Evolutionary conservation across 441 rosid genomes (phyloP), one percentile per base, ranked within the genome.

Genomic region (Geranium incanum): DNA sequence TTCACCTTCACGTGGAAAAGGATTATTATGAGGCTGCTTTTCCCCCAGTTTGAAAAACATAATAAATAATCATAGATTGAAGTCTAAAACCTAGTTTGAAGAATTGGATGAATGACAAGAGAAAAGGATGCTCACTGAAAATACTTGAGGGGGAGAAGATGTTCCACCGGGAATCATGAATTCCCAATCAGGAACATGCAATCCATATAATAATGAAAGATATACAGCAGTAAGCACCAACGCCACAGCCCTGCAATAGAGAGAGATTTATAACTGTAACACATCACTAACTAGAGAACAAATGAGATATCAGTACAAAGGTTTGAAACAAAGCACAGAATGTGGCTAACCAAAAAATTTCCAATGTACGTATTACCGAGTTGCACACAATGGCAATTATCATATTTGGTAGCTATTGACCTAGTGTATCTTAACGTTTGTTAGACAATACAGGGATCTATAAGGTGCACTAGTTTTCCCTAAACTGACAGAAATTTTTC

Each of bases 141-240:
- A 74, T 72, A 72, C 81, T 68, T 78, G 72, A 41, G 75, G 72
- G 67, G 81, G 66, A 59, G 86, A 76, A 72, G 85, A 84, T 77
- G 88, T 65, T 69, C 72, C 84, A 23, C 50, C 71, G 28, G 91
- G 86, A 74, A 85, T 71, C 67, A 81, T 84, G 80, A 84, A 93
- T 74, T 88, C 83, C 98, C 98, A 93, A 66, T 89, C 86, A 3
- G 90, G 87, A 23, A 93, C 97, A 13, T 84, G 77, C 79, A 88
- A 69, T 18, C 98, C 98, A 28, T 90, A 90, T 67, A 82, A 74
- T 74, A 86, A 83, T 16, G 55, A 74, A 69, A 87, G 28, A 76
- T 93, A 90, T 68, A 75, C 16, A 18, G 74, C 65, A 73, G 86
- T 77, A 66, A 93, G 74, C 70, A 78, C 78, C 67, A 81, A 71